Conservation (phyloP, 2,329 filamentous ascomycete species). For the Phaeosphaeria sp. region DNA sequence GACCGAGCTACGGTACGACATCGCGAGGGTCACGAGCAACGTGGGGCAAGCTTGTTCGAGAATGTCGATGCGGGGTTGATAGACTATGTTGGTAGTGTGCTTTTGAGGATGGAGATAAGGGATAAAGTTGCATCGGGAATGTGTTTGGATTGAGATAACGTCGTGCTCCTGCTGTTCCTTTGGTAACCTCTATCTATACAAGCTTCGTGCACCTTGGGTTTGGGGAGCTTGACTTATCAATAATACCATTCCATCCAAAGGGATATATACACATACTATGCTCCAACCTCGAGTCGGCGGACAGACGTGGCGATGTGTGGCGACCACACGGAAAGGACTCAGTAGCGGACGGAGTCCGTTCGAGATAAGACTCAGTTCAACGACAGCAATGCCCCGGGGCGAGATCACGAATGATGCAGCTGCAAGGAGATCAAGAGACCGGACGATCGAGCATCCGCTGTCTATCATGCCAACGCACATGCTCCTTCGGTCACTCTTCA, state of each 20-base stretch:
- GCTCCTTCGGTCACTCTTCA: constrained; percentile 39
- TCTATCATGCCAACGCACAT: constrained; percentile 37
- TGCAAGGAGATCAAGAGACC: constrained; percentile 11
- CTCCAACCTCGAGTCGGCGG: constrained; percentile 11
- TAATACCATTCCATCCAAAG: background rate
- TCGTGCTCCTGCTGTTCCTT: background rate
- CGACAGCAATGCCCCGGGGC: constrained; percentile 16
- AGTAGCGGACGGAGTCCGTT: constrained; percentile 6
- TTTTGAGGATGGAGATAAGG: constrained; percentile 29
- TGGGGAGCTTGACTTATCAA: background rate
- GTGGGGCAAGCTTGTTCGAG: constrained; percentile 20
- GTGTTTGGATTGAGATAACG: background rate
- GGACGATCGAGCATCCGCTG: constrained; percentile 21
- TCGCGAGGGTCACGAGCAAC: constrained; percentile 29
- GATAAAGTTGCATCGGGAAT: constrained; percentile 8
- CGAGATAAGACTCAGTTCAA: constrained; percentile 17
- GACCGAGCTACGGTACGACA: constrained; percentile 22
- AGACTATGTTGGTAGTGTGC: constrained; percentile 15
- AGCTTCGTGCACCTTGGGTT: too few relatives aligned
- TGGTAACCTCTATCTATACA: too few relatives aligned
- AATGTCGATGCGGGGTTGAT: constrained; percentile 28
- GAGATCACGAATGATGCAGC: background rate
- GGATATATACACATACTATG: constrained; percentile 4
- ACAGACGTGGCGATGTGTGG: constrained; percentile 4
- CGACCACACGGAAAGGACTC: constrained; percentile 1